Base-by-base conservation (phyloP, 495 filamentous ascomycete species). In the Letharia lupina region DNA sequence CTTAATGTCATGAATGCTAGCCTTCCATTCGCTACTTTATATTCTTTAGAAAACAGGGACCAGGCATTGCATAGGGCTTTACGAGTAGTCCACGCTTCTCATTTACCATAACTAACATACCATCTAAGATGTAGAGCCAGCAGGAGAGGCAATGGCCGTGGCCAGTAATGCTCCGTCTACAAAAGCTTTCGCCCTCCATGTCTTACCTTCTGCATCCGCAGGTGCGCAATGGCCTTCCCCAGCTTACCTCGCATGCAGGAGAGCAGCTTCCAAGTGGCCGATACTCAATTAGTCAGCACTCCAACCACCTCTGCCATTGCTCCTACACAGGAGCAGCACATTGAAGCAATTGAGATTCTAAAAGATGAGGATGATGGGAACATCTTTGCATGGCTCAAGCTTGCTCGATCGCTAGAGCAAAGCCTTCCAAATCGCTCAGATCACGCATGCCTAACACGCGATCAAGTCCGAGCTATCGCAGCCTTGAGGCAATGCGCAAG, bases 311-410 rank as follows among this genome's bases (percentile, higher is more conserved):
- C 23, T 15, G 23, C 48, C 48, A 12, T 12, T 31, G 11, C 48
- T 52, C 48, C 23, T 52, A 20, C 15, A 20, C 44, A 20, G 18
- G 12, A 23, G 31, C 61, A 63, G 3, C 52, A 56, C 23, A 1
- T 11, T 4, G 37, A 42, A 41, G 62, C 62, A 41, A 28, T 56
- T 23, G 16, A 0, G 3, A 12, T 52, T n/a, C 15, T 63, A 28
- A 63, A 41, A 33, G 48, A 56, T 31, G 62, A 56, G 35, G 48
- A 63, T 6, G 62, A 63, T 5, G 15, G 48, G 8, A 20, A 41
- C 8, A 63, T 63, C 2, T 31, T 48, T 39, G 47, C 48, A 4
- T 56, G 52, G 23, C 62, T 63, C 15, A 18, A 39, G 16, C 18
- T 56, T 7, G 62, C 47, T 33, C 47, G 47, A 10, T 54, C 62